These are phyloP conservation scores for Candida loeiensis DNA, from an alignment of 805 yeast genomes.

Conservation along the genomic window DNA sequence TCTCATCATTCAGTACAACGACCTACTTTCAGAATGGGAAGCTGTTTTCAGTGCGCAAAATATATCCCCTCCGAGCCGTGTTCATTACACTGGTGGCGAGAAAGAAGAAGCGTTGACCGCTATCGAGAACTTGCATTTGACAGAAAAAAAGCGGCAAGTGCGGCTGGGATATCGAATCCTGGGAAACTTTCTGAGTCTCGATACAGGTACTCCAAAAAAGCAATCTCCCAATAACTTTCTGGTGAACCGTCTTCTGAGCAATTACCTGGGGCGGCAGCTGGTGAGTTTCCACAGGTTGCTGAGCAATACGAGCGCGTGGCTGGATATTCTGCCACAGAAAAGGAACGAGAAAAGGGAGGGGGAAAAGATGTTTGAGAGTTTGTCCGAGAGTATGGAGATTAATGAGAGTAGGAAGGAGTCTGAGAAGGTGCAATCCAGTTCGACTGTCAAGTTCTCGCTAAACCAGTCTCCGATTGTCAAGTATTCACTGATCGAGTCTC, in stretches of 20 bases:
- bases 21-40: constrained; percentile 28
- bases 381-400: no score
- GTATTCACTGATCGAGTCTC: no score
- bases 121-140: not conserved
- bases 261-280: constrained; percentile 12
- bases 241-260: not conserved
- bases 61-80: not conserved
- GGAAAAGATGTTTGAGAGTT: no score
- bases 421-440: no score
- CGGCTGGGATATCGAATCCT: not conserved
- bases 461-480: no score
- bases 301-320: constrained; percentile 1
- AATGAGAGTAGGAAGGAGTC: no score
- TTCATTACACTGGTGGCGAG: not conserved
- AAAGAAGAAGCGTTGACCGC: not conserved
- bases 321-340: constrained; percentile 4
- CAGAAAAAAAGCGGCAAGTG: no score
- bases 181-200: not conserved
- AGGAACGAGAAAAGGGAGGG: no score
- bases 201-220: not conserved
- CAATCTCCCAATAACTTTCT: not conserved
- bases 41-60: not conserved
- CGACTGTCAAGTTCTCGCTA: no score
- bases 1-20: constrained; percentile 21
- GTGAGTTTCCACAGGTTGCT: constrained; percentile 8